Percentiles rank a stretch among this genome's conserved stretches.
Evolutionary conservation across 306 rosid genomes (phyloP).

Genomic region (Cyamopsis tetragonoloba): DNA sequence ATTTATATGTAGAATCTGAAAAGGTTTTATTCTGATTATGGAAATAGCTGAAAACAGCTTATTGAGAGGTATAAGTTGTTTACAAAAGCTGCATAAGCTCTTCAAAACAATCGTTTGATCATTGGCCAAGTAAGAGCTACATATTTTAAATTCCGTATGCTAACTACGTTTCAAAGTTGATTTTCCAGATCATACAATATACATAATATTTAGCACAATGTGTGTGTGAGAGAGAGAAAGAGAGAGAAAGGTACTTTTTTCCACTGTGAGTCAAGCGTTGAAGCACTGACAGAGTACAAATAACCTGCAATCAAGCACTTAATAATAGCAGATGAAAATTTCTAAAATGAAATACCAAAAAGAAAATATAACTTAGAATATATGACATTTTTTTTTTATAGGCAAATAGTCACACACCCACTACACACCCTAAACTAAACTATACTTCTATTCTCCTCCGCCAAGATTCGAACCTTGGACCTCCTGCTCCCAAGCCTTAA

Average conservation of each 20-base stretch:
- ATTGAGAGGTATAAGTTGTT: no score
- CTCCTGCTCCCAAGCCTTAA: no score
- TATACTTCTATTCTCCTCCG: no score
- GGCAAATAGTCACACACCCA: no score
- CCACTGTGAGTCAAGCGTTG: slow-evolving; percentile 82
- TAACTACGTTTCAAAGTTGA: not conserved
- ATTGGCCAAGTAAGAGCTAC: not conserved
- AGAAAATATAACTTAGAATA: not conserved
- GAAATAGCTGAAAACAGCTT: no score
- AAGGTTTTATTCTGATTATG: no score
- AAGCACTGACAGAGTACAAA: slow-evolving; percentile 80
- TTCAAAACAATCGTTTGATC: no score
- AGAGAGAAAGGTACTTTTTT: slow-evolving; percentile 48
- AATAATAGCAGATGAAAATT: slow-evolving; percentile 1
- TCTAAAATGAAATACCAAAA: slow-evolving; percentile 13
- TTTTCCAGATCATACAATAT: not conserved
- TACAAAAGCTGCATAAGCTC: no score
- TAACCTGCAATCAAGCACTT: slow-evolving; percentile 57
- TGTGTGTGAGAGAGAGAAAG: slow-evolving; percentile 22
- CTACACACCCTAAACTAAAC: no score
- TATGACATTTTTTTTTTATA: no score
- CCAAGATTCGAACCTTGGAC: no score
- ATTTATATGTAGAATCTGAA: no score
- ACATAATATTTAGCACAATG: not conserved
- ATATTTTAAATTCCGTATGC: not conserved